Evolutionary conservation across 345 rosid species (phyloP), one percentile per base, ranked within the genome.

Genomic region (Gossypium bickii): DNA sequence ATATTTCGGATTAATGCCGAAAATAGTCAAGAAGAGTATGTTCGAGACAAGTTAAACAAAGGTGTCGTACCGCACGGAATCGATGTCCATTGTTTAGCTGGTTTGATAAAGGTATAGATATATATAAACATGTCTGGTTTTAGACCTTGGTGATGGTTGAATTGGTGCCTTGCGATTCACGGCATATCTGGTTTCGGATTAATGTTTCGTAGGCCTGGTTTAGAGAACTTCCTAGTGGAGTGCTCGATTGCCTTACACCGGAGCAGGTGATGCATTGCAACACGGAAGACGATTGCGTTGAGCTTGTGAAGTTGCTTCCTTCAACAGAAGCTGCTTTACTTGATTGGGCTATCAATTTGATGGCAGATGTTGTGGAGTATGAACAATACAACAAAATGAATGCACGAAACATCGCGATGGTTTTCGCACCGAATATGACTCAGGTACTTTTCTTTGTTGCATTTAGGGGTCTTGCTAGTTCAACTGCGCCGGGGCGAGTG

Each of bases 391-490:
- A 94, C 86, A 94, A 94, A 83, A 94, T 94, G 98, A 92, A 92
- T 77, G 97, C 97, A 7, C 91, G 97, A 57, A 94, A 92, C 73
- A 79, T 94, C 52, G 98, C 98, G 20, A 94, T 92, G 97, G 93
- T 94, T 76, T 94, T 94, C 44, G 98, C 97, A 17, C 98, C 98
- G 63, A 94, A 92, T 81, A 94, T 94, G 98, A 94, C 97, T 16
- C 97, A 94, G 97, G 98, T 67, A 27, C 57, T 7, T 16, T 62
- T 38, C 61, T 13, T 62, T 60, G 49, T 43, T 13, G 16, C 45
- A 9, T 74, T 56, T 16, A 45, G 18, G 22, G 51, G 20, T 27
- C 45, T 51, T 51, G 22, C 27, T 10, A 11, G 60, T 27, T 69
- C 29, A 27, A 9, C 1, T 53, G 61, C 27, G 11, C 11, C n/a